Conservation (phyloP, 2,329 filamentous ascomycete genomes). For the Colletotrichum sp. region DNA sequence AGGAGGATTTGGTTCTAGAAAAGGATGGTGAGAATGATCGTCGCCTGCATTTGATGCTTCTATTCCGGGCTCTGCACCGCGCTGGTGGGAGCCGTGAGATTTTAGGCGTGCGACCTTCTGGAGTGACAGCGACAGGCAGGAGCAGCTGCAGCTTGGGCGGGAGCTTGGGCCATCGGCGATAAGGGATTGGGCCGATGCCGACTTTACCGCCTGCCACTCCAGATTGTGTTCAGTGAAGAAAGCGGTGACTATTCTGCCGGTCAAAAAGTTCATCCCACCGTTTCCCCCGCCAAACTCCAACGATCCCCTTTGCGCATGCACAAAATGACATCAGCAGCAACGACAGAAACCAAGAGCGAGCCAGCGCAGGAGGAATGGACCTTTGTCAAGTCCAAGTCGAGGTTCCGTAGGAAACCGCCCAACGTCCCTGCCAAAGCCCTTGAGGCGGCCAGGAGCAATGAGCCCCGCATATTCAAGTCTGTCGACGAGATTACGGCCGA, state of each 20-base stretch:
- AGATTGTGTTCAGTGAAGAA: not conserved
- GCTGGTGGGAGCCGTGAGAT: not conserved
- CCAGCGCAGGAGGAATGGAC: constrained; percentile 23
- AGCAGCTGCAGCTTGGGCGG: not conserved
- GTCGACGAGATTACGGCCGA: constrained; percentile 32
- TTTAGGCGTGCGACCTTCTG: constrained; percentile 3
- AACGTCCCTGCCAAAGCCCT: not conserved
- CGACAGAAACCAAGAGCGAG: not conserved
- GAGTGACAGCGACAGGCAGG: not conserved
- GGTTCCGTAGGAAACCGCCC: constrained; percentile 4
- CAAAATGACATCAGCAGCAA: constrained; percentile 4
- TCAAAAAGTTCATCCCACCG: constrained; percentile 14
- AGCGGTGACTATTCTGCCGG: not conserved
- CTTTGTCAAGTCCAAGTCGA: constrained; percentile 22
- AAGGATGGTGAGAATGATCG: not conserved
- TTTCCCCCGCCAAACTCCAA: not conserved
- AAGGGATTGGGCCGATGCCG: rapidly evolving
- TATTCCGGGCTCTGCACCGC: not conserved
- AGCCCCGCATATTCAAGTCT: constrained; percentile 15
- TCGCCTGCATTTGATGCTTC: not conserved
- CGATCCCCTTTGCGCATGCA: not conserved
- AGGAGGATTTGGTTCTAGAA: not conserved
- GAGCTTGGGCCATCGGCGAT: not conserved
- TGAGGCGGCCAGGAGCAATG: not conserved
- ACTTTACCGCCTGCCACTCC: not conserved